phyloP scores from a whole-genome alignment of 352 stramenopile genomes.

The Phytophthora citricola region DNA sequence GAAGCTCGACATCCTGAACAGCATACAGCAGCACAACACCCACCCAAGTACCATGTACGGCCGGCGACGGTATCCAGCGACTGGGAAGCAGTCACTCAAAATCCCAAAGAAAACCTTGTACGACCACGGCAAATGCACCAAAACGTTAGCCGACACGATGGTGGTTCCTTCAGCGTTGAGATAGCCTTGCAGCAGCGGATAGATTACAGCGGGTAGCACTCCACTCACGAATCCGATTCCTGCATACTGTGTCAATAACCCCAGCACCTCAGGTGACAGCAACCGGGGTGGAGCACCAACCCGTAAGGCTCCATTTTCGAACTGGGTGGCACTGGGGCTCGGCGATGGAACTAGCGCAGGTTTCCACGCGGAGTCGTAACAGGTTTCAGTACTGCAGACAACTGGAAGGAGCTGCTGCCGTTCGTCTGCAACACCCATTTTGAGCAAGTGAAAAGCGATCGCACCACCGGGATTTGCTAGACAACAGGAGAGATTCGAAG shows the following conservation, averaged over 20 bases:
- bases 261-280: constrained; percentile 35
- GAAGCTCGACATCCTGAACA: constrained; percentile 50
- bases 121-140: constrained; percentile 58
- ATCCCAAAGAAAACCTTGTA: constrained; percentile 64
- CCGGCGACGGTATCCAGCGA: constrained; percentile 51
- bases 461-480: constrained; percentile 20
- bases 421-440: constrained; percentile 30
- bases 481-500: constrained; percentile 19
- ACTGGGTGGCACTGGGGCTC: not conserved
- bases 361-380: constrained; percentile 16
- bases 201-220: constrained; percentile 49
- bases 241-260: constrained; percentile 53
- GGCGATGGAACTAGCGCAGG: constrained; percentile 7
- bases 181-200: constrained; percentile 53
- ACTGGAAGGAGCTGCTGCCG: constrained; percentile 21
- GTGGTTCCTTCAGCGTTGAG: constrained; percentile 56
- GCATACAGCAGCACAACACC: constrained; percentile 49
- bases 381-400: constrained; percentile 7
- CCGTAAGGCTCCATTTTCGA: constrained; percentile 41
- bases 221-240: constrained; percentile 53
- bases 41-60: constrained; percentile 66
- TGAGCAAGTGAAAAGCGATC: constrained; percentile 14
- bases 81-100: constrained; percentile 58
- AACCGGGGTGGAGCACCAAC: constrained; percentile 31
- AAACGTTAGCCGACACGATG: constrained; percentile 45